Evolutionary conservation across 2,329 filamentous ascomycete genomes (phyloP), one percentile per base, ranked within the genome.

Genomic region (Ophiostoma tasmaniense): DNA sequence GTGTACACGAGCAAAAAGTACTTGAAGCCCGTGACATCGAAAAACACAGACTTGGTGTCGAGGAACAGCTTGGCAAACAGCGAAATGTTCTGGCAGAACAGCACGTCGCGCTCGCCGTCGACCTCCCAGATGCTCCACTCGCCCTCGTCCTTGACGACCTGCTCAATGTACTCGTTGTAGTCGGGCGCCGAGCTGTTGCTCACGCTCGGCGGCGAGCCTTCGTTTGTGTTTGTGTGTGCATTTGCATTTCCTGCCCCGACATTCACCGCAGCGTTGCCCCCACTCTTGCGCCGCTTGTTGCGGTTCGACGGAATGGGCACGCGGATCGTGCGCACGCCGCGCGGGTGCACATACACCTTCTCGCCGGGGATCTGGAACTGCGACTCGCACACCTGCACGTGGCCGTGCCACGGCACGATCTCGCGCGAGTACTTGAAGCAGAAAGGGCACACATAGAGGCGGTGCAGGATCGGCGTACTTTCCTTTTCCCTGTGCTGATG

Each of bases 41-140:
- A 99, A 80, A 97, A 98, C 74, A 99, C 93, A 8, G 92, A 97
- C 77, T 99, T 99, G 76, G 96, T 97, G 78, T 98, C 93, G 73
- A 99, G 90, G 78, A 98, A 99, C 62, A 99, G 87, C 79, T 98
- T 99, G 35, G 93, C 93, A 78, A 98, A 97, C 64, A 99, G 88
- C 11, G 92, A 97, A 14, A 99, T 85, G 75, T 97, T 97, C 79
- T 98, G 95, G 73, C 92, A 93, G 77, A 96, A 98, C 37, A 97
- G 85, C 69, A 89, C 90, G 72, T 97, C 86, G 73, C 89, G 87
- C 76, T 93, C 93, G 25, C 95, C 95, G 76, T 99, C 95, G 8
- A 98, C 88, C 78, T 97, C 92, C 86, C 93, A 95, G 10, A 99
- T 88, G 71, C 90, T 89, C 84, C 93, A 96, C 74, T 90, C 89